These are phyloP conservation scores for Linnemannia exigua DNA, from an alignment of 192 early-diverging fungal species.

Conservation along the genomic window DNA sequence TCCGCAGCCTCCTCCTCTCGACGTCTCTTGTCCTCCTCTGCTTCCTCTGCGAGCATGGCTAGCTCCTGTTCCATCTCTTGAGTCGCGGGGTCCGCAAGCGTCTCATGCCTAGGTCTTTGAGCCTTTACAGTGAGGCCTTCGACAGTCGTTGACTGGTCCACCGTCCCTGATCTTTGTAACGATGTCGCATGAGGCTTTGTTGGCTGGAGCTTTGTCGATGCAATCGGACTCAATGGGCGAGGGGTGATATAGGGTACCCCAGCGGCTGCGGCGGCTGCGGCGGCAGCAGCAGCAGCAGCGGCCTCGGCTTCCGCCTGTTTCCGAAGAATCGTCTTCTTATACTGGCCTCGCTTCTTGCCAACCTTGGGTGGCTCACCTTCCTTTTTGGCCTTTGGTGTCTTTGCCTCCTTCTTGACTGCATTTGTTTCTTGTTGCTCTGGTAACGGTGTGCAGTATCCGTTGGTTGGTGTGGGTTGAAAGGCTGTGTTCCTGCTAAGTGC, in stretches of 20 bases:
- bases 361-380: background rate
- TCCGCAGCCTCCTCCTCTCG: constrained; percentile 47
- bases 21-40: constrained; percentile 44
- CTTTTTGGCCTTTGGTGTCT: constrained; percentile 7
- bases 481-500: background rate
- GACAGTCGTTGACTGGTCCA: background rate
- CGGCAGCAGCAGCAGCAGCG: constrained; percentile 26
- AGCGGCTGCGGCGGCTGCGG: background rate
- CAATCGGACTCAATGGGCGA: background rate
- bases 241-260: background rate
- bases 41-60: constrained; percentile 49
- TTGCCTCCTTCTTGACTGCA: constrained; percentile 23
- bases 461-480: constrained; percentile 3
- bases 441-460: background rate
- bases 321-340: constrained; percentile 52
- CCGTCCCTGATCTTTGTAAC: background rate
- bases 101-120: background rate
- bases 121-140: constrained; percentile 20
- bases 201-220: background rate
- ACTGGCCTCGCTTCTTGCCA: constrained; percentile 50
- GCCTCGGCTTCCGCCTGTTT: constrained; percentile 44
- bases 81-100: background rate
- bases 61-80: constrained; percentile 50
- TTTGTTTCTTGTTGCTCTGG: background rate
- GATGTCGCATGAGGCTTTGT: background rate